A percentile compares a stretch with the other conserved stretches of the same genome.
phyloP scores from a whole-genome alignment of 768 basidiomycete species.

The Pleurotus djamor region DNA sequence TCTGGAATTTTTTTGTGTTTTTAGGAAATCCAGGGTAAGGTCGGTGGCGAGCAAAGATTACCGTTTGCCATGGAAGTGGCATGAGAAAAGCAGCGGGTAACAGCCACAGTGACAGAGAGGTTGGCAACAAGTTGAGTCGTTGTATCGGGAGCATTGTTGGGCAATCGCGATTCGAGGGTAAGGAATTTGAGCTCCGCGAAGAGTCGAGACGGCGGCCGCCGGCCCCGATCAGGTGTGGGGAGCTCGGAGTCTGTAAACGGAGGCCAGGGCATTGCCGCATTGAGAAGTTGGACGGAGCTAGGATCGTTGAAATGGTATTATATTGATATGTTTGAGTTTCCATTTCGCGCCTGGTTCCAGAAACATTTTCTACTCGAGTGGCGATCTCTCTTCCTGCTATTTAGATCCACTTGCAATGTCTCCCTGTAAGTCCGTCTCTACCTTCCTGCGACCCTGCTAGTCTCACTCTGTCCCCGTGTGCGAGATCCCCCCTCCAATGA shows the following conservation, averaged over 20 bases:
- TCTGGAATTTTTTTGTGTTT: not conserved
- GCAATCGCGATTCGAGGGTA: slow-evolving; percentile 4
- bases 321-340: slow-evolving; percentile 6
- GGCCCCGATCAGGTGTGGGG: slow-evolving; percentile 2
- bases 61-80: not conserved
- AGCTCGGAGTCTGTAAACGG: slow-evolving; percentile 6
- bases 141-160: not conserved
- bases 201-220: slow-evolving; percentile 2
- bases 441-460: not conserved
- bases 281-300: slow-evolving; percentile 4
- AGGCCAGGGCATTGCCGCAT: slow-evolving; percentile 4
- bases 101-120: not conserved
- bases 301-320: slow-evolving; percentile 5
- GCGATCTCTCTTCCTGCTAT: not conserved
- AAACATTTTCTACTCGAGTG: slow-evolving; percentile 1
- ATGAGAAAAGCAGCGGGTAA: not conserved
- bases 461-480: slow-evolving; percentile 6
- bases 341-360: slow-evolving; percentile 8
- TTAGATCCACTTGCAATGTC: slow-evolving; percentile 3
- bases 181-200: slow-evolving; percentile 1
- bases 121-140: not conserved
- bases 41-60: not conserved
- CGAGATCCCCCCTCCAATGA: slow-evolving; percentile 10
- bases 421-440: slow-evolving; percentile 2
- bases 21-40: not conserved